Evolutionary conservation across 2,329 filamentous ascomycete species (phyloP), one percentile per base, ranked within the genome.

Genomic region (Echinosphaeria canescens): DNA sequence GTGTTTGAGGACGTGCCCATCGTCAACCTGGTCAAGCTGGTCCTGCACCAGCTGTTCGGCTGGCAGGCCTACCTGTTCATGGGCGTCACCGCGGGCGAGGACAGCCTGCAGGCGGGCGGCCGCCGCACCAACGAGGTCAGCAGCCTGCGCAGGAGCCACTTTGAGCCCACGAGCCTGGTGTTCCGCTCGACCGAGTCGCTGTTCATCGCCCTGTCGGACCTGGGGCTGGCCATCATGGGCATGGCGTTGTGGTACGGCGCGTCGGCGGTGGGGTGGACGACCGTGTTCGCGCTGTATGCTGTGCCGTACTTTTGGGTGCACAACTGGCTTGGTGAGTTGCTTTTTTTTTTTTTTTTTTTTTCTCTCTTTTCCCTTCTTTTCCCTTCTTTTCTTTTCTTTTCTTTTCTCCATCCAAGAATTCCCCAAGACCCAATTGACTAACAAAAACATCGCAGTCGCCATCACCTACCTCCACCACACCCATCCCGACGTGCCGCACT

Each of bases 261-360:
- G 8, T 53, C 56, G 37, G 44, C 54, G 15, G 50, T 71, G n/a
- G 68, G 65, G 20, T 53, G 49, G 34, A 56, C 55, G 38, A 71
- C 59, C 23, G 54, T 70, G 11, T 48, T 61, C 29, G 48, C 69
- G 24, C 48, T 73, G 11, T 76, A 75, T 43, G 51, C 55, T 15
- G 53, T 72, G 19, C 71, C 73, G 11, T 78, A 73, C 44, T 50
- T 93, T 31, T 93, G 85, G 85, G 84, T 93, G 28, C 91, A 95
- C 64, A 82, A 93, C 68, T 95, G 85, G 85, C 74, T 95, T 31
- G 78, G 80, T 88, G 73, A 7, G 33, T 63, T 19, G 17, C 6
- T 19, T 10, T 19, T 19, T 6, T 19, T n/a, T n/a, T n/a, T n/a
- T n/a, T n/a, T n/a, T n/a, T n/a, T n/a, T n/a, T n/a, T n/a, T n/a